phyloP scores from a whole-genome alignment of 352 stramenopile species.

The Phytophthora sp. region DNA sequence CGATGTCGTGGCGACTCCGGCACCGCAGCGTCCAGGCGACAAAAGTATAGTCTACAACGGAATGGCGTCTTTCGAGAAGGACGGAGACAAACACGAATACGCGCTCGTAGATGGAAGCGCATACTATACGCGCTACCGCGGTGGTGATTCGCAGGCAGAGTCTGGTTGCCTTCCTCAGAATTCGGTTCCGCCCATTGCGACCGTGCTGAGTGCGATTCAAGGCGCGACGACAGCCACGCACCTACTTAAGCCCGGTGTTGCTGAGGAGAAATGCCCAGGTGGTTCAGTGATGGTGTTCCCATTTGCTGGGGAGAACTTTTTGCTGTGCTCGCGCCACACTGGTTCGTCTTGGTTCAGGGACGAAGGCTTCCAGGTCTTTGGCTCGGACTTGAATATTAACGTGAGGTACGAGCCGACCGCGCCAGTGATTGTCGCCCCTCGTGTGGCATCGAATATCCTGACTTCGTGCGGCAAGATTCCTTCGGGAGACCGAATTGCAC shows the following conservation, averaged over 20 bases:
- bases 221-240: conserved; percentile 12
- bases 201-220: conserved; percentile 35
- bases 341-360: conserved; percentile 24
- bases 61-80: conserved; percentile 34
- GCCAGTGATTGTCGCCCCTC: conserved; percentile 24
- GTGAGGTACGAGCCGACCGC: conserved; percentile 36
- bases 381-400: conserved; percentile 48
- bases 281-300: conserved; percentile 33
- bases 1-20: conserved; percentile 40
- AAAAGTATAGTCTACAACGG: conserved; percentile 42
- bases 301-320: conserved; percentile 51
- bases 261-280: conserved; percentile 17
- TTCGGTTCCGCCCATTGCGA: conserved; percentile 36
- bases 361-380: conserved; percentile 46
- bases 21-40: conserved; percentile 10
- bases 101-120: conserved; percentile 38
- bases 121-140: conserved; percentile 34
- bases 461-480: conserved; percentile 28
- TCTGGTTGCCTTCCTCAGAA: conserved; percentile 32
- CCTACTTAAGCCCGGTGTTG: not conserved
- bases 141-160: not conserved
- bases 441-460: conserved; percentile 11
- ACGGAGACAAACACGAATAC: conserved; percentile 38
- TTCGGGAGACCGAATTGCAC: conserved; percentile 22
- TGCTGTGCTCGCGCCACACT: conserved; percentile 38